Base-by-base conservation (phyloP, 2,329 filamentous ascomycete genomes). In the Tolypocladium endophyticum region DNA sequence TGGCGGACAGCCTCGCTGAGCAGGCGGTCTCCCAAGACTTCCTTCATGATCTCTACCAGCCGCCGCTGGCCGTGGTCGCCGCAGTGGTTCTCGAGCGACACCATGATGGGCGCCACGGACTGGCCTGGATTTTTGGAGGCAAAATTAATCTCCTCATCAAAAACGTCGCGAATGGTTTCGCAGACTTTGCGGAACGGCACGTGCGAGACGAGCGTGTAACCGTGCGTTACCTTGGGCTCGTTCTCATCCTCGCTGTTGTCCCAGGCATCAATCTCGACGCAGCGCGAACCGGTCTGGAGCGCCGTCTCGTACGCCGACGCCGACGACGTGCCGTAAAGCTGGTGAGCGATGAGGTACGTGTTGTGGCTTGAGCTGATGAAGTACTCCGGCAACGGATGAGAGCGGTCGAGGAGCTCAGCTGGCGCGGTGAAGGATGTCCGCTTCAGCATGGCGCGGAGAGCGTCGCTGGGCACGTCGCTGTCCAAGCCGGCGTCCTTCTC, bases 211-310 rank as follows among this genome's bases (percentile, higher is more conserved):
- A 88, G 74, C 0, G 86, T 88, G 69, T 84, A 88, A 1, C 86
- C 86, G 67, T 89, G 86, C 0, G 86, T 89, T 58, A 88, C 86
- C 68, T 87, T 88, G 4, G 86, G 86, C 69, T 88, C 86, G 12
- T 84, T 78, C 45, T 72, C 73, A 65, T 87, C 70, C 11, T 84
- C 80, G 43, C 80, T 76, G 55, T 86, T 78, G 65, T 89, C 86
- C 87, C 87, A 90, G 1, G 84, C 87, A 67, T 89, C 87, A 58
- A 89, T 89, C 72, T 90, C 87, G 43, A 90, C 86, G 65, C 87
- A 90, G 8, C 87, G 77, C 2, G 85, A 85, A 1, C 87, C 87
- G 0, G 84, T 82, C 36, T 73, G 75, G 20, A 90, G 74, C 0
- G 85, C 84, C 7, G 78, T 83, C 65, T 85, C 79, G 67, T 90